Evolutionary conservation across 2,329 filamentous ascomycete genomes (phyloP), one percentile per base, ranked within the genome.

Genomic region (Didymella exigua): DNA sequence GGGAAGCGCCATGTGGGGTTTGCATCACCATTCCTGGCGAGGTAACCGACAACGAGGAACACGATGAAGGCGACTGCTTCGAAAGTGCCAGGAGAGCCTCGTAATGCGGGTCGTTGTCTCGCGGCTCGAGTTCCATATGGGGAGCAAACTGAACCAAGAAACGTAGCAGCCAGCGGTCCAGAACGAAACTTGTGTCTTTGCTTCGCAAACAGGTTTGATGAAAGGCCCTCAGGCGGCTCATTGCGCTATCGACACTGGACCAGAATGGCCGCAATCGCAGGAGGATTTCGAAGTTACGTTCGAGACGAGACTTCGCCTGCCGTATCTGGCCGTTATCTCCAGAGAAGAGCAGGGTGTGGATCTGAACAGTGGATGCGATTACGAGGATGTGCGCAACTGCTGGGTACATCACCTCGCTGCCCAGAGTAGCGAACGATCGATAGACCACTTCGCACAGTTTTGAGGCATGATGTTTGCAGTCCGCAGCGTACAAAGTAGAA

Each of bases 81-180:
- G 62, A 65, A 33, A 67, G 49, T 19, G 64, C 60, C 19, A 63
- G 53, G 14, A 67, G 44, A 27, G 64, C 64, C 46, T 65, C 62
- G 36, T 67, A 67, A 24, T 67, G 57, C 13, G 64, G 62, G 33
- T 67, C 64, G 26, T 67, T 65, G 30, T 67, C 64, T 37, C 64
- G 59, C 48, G 64, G 64, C 50, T 67, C 64, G 21, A 62, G 61
- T 49, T 67, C 64, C 61, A 67, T 63, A 23, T 67, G 64, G 48
- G 64, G 64, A 5, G 64, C 62, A 45, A 67, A 67, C 21, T 67
- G 64, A 11, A 67, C 62, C 18, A 67, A 53, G 51, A 67, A 67
- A 36, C 64, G 62, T 41, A 67, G 29, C 33, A 67, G 42, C 64
- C 64, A 67, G 40, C 64, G 55, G 45, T 67, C 64, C 26, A 67